These are phyloP conservation scores for Millerozyma miso DNA, from an alignment of 805 yeast genomes.

Conservation along the genomic window DNA sequence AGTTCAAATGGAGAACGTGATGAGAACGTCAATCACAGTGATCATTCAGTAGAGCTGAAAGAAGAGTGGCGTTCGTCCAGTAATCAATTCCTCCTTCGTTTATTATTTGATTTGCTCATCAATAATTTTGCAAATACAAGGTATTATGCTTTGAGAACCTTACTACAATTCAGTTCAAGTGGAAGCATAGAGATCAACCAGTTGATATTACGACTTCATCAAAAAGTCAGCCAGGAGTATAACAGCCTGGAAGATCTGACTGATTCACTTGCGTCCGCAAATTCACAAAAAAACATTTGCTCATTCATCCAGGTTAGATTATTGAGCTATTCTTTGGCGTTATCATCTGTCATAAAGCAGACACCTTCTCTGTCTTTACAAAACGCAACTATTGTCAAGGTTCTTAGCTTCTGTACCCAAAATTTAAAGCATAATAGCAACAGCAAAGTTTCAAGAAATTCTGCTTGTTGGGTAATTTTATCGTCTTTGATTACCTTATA, in stretches of 20 bases:
- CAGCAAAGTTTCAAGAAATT: constrained; percentile 20
- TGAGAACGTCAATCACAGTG: not conserved
- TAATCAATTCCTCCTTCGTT: constrained; percentile 23
- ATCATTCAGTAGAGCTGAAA: constrained; percentile 6
- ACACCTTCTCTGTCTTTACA: constrained; percentile 32
- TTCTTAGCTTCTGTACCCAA: constrained; percentile 44
- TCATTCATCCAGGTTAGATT: constrained; percentile 17
- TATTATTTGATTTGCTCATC: constrained; percentile 27
- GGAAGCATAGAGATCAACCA: constrained; percentile 34
- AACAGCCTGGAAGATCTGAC: constrained; percentile 11
- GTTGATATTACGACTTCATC: constrained; percentile 28
- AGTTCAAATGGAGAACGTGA: not conserved
- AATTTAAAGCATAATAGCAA: constrained; percentile 34
- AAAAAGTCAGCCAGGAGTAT: constrained; percentile 25
- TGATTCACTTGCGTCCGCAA: constrained; percentile 6
- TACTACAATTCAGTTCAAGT: constrained; percentile 24
- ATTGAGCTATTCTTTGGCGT: constrained; percentile 30
- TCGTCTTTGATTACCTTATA: constrained; percentile 37
- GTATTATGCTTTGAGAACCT: constrained; percentile 29
- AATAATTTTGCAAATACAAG: constrained; percentile 32
- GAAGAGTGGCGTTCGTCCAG: constrained; percentile 19
- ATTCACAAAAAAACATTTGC: constrained; percentile 17
- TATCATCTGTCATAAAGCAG: constrained; percentile 33
- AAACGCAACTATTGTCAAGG: constrained; percentile 36
- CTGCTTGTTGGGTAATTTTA: constrained; percentile 40